Evolutionary conservation across 306 rosid genomes (phyloP).

Genomic region (Corylus avellana): DNA sequence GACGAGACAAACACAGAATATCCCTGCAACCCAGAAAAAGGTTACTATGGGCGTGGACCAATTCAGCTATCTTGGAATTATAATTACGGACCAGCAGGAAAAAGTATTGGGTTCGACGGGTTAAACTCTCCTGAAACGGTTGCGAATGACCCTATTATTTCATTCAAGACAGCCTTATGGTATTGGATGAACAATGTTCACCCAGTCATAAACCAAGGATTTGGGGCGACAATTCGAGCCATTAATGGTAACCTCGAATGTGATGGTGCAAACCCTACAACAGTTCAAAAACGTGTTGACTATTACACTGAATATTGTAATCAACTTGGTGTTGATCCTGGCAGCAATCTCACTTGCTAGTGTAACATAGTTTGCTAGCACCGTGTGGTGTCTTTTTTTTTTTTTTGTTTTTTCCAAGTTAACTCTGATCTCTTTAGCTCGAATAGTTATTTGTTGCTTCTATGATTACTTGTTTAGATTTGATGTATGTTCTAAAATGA

Average conservation of each 20-base stretch:
- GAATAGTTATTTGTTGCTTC: no score
- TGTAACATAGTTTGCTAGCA: no score
- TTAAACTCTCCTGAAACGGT: constrained; percentile 69
- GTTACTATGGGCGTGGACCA: constrained; percentile 86
- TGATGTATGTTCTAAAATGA: no score
- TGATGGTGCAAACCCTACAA: constrained; percentile 51
- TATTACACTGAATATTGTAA: constrained; percentile 64
- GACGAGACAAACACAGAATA: constrained; percentile 61
- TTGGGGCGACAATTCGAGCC: constrained; percentile 88
- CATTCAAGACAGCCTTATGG: constrained; percentile 88
- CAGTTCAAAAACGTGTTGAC: constrained; percentile 53
- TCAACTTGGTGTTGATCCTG: constrained; percentile 67
- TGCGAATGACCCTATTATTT: constrained; percentile 52
- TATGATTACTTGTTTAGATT: no score
- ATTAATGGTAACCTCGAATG: constrained; percentile 81
- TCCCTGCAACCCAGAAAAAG: constrained; percentile 68
- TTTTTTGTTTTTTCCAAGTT: no score
- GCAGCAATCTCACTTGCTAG: constrained; percentile 68
- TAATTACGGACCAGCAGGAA: constrained; percentile 82
- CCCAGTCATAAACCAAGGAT: constrained; percentile 61
- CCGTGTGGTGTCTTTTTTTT: no score
- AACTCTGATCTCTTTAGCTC: no score
- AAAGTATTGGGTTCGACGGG: constrained; percentile 59
- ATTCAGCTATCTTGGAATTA: constrained; percentile 89
- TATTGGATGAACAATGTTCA: constrained; percentile 71